Evolutionary conservation across 108 stramenopile genomes (phyloP), one percentile per base, ranked within the genome.

Genomic region (Cyclotella sp.): DNA sequence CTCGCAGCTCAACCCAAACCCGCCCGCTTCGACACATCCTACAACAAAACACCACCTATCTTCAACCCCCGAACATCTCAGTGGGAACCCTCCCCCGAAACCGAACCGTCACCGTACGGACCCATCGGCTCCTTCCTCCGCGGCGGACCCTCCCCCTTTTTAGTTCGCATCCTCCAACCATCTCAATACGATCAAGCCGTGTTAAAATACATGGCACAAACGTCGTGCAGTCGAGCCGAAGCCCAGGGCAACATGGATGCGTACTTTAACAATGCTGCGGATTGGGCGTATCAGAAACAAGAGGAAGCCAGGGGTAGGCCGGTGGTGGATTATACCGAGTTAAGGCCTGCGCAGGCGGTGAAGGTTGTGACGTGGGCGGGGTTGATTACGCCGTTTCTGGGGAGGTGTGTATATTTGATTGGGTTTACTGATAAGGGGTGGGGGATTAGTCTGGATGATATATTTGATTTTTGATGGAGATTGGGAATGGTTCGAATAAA

Each of bases 171-270:
- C 9, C 53, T 76, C 43, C 57, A 77, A 43, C 68, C 80, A 15
- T 28, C 63, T 22, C 63, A 78, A 72, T 87, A 87, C 59, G 86
- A 87, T n/a, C 86, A 84, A 47, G 79, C 57, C 4, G 83, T 87
- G 0, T 65, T 76, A 11, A 81, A 87, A 41, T 84, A 76, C 80
- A 87, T 87, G 83, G 70, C 80, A 0, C 54, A 77, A 14, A 53
- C 72, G 1, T 54, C 51, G 7, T 64, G 70, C n/a, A 45, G 42
- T 16, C 74, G 86, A 11, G 51, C 59, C 26, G 86, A 84, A 67
- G 86, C 86, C 18, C 79, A 80, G 62, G 86, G 86, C 10, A 87
- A 87, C 58, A 84, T 87, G 75, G 86, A 87, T 74, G 86, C 86
- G 14, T 84, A 81, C 49, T 72, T 85, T 29, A 69, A 82, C 41